A percentile compares a stretch with the other conserved stretches of the same genome.
Conservation (phyloP, 2,329 filamentous ascomycete genomes). For the Calonectria pauciramosa region DNA sequence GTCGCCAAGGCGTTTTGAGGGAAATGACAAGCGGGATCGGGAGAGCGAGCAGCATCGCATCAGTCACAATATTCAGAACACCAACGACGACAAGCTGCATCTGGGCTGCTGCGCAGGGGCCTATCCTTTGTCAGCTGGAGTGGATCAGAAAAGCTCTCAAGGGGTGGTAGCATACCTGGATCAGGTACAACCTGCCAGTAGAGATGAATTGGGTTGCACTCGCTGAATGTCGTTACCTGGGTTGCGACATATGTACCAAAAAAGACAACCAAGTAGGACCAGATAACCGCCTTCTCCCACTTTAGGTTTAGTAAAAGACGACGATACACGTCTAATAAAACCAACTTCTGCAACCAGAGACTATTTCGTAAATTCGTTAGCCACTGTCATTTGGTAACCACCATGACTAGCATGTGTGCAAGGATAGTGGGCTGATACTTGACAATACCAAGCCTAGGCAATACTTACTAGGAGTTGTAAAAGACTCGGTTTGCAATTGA, state of each 20-base stretch:
- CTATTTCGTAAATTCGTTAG: slow-evolving; percentile 15
- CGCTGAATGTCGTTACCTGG: slow-evolving; percentile 38
- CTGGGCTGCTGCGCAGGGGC: slow-evolving; percentile 33
- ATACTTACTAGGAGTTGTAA: slow-evolving; percentile 33
- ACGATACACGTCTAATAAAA: slow-evolving; percentile 36
- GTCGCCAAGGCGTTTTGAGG: slow-evolving; percentile 45
- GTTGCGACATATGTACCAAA: slow-evolving; percentile 28
- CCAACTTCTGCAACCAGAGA: slow-evolving; percentile 39
- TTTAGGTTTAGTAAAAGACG: slow-evolving; percentile 30
- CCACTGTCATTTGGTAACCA: neutral
- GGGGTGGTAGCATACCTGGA: slow-evolving; percentile 17
- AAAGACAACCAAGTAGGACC: slow-evolving; percentile 33
- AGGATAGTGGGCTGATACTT: too few relatives aligned
- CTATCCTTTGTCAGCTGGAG: neutral
- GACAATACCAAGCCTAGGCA: too few relatives aligned
- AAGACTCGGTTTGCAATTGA: slow-evolving; percentile 30
- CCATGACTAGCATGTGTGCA: too few relatives aligned
- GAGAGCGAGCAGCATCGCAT: slow-evolving; percentile 45
- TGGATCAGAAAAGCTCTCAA: neutral
- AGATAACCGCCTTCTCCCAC: slow-evolving; percentile 27
- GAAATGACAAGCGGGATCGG: slow-evolving; percentile 46
- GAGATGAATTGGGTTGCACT: slow-evolving; percentile 32
- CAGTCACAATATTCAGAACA: slow-evolving; percentile 44
- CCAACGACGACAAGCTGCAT: slow-evolving; percentile 39
- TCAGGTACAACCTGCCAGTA: slow-evolving; percentile 39